Percentiles rank a stretch among this genome's conserved stretches.
Conservation (phyloP, 208 protist genomes). For the Naegleria gruberi region DNA sequence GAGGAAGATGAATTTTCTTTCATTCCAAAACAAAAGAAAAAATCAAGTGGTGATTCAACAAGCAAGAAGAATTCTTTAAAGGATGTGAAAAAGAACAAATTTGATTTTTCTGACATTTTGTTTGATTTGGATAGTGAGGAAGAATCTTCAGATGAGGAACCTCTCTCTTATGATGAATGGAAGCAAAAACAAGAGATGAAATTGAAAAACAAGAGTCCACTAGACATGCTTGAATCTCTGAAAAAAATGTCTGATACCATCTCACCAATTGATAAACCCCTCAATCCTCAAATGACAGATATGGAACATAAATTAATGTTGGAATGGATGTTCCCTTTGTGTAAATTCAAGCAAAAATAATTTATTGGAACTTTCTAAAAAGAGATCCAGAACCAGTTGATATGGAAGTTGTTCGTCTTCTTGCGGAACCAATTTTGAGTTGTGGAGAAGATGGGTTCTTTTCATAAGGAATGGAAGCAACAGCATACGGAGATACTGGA, state of each 20-base stretch:
- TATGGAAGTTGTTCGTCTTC: background rate
- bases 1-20: background rate
- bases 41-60: background rate
- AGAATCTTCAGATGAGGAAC: background rate
- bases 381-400: background rate
- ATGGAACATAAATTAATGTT: background rate
- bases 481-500: background rate
- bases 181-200: background rate
- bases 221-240: background rate
- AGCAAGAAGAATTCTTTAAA: background rate
- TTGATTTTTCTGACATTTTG: background rate
- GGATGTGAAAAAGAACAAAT: background rate
- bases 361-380: background rate
- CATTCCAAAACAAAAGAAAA: background rate
- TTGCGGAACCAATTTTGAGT: background rate
- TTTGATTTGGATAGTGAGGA: background rate
- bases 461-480: background rate
- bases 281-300: background rate
- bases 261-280: background rate
- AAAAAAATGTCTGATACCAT: background rate
- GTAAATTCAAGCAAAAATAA: background rate
- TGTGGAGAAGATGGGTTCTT: background rate
- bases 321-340: background rate
- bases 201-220: background rate
- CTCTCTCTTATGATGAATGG: background rate